phyloP scores from a whole-genome alignment of 257 asterid species.

The Solanum chilense region DNA sequence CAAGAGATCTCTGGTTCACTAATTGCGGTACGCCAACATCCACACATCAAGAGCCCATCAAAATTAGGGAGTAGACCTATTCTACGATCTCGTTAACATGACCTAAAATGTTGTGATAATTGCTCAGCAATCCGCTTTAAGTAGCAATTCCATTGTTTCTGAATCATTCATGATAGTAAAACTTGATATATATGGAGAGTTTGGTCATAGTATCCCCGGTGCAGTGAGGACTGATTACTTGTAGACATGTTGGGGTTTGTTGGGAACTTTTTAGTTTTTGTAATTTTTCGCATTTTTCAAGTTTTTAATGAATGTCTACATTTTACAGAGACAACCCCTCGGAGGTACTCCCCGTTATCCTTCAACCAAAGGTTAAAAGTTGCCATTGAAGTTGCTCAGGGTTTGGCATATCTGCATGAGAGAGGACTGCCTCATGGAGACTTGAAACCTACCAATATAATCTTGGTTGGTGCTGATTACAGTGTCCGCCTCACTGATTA shows the following conservation, averaged over 20 bases:
- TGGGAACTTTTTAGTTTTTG: not conserved
- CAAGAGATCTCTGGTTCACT: not conserved
- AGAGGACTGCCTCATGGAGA: slow-evolving; percentile 86
- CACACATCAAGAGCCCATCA: not conserved
- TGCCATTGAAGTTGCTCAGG: slow-evolving; percentile 67
- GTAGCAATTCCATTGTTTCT: not conserved
- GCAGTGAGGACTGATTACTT: not conserved
- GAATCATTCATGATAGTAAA: not conserved
- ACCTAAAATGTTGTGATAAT: not conserved
- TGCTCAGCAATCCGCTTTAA: not conserved
- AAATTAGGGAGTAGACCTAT: not conserved
- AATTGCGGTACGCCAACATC: not conserved
- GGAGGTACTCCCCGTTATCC: slow-evolving; percentile 78
- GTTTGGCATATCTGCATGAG: slow-evolving; percentile 73
- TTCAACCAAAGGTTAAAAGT: slow-evolving; percentile 69
- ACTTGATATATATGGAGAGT: not conserved
- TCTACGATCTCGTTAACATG: not conserved
- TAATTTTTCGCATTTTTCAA: not conserved
- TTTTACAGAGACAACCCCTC: slow-evolving; percentile 78
- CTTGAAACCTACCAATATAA: slow-evolving; percentile 85
- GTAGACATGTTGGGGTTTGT: not conserved
- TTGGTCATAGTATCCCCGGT: not conserved
- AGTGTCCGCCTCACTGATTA: slow-evolving; percentile 61
- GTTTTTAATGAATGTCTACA: not conserved
- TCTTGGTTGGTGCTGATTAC: slow-evolving; percentile 53